phyloP scores from a whole-genome alignment of 2,329 filamentous ascomycete species.

The Blastomyces percursus region DNA sequence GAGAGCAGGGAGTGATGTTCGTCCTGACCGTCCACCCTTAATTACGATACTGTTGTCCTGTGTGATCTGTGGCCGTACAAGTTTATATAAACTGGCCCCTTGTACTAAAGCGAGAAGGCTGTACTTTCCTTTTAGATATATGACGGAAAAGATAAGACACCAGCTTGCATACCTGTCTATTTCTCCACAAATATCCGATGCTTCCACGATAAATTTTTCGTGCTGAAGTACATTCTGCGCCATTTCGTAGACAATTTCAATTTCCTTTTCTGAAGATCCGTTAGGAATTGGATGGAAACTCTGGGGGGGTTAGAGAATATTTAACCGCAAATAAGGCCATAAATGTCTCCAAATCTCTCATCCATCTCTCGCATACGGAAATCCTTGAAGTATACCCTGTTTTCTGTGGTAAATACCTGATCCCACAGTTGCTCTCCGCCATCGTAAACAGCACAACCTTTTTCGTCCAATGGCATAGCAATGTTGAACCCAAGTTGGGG shows the following conservation, averaged over 20 bases:
- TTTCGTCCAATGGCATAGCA: slow-evolving; percentile 54
- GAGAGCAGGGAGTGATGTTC: background rate
- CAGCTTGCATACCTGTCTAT: slow-evolving; percentile 50
- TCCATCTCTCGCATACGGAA: slow-evolving; percentile 70
- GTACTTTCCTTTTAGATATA: slow-evolving; percentile 7
- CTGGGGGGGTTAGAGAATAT: slow-evolving; percentile 15
- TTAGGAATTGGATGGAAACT: background rate
- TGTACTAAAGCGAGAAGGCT: slow-evolving; percentile 69
- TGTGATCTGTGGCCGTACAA: slow-evolving; percentile 59
- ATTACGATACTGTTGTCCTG: slow-evolving; percentile 61
- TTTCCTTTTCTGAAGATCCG: slow-evolving; percentile 57
- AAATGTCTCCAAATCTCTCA: slow-evolving; percentile 69
- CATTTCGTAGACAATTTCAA: slow-evolving; percentile 73
- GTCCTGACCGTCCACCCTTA: slow-evolving; percentile 53
- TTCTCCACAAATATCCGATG: slow-evolving; percentile 75
- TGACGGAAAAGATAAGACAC: background rate
- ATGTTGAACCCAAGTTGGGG: slow-evolving; percentile 87
- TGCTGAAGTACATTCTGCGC: slow-evolving; percentile 59
- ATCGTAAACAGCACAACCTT: slow-evolving; percentile 51
- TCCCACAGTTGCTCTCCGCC: slow-evolving; percentile 63
- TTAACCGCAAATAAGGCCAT: slow-evolving; percentile 71
- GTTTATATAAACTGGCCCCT: slow-evolving; percentile 63
- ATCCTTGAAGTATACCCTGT: slow-evolving; percentile 77
- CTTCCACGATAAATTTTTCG: slow-evolving; percentile 52
- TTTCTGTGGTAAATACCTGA: slow-evolving; percentile 61